phyloP scores from a whole-genome alignment of 495 filamentous ascomycete species.

The Penicillium daleae region DNA sequence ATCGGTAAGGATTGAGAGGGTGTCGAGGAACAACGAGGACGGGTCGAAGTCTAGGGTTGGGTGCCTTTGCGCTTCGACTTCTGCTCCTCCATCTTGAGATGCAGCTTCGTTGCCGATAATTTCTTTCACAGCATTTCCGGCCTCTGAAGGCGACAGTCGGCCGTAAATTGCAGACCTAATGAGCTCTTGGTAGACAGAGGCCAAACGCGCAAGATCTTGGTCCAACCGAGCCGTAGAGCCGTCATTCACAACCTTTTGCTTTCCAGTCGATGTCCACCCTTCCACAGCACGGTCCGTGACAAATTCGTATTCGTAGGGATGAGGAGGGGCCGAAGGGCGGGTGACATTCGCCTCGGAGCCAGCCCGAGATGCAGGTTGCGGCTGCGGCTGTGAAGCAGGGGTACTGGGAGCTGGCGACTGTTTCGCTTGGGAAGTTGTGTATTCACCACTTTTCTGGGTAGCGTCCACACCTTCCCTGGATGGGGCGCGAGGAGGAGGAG shows the following conservation, averaged over 20 bases:
- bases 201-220: slow-evolving; percentile 66
- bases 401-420: slow-evolving; percentile 36
- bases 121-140: slow-evolving; percentile 72
- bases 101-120: slow-evolving; percentile 64
- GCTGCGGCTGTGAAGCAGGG: slow-evolving; percentile 30
- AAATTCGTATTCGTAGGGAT: slow-evolving; percentile 60
- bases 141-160: slow-evolving; percentile 65
- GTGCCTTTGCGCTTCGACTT: slow-evolving; percentile 31
- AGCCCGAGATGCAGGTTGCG: slow-evolving; percentile 24
- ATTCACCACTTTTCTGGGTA: slow-evolving; percentile 31
- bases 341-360: slow-evolving; percentile 22
- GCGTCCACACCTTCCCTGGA: slow-evolving; percentile 31
- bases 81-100: slow-evolving; percentile 44
- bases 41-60: slow-evolving; percentile 55
- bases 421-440: slow-evolving; percentile 22
- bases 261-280: slow-evolving; percentile 55
- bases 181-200: slow-evolving; percentile 82
- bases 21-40: slow-evolving; percentile 78
- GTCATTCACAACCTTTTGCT: slow-evolving; percentile 47
- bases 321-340: slow-evolving; percentile 28
- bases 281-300: slow-evolving; percentile 53
- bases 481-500: slow-evolving; percentile 40
- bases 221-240: slow-evolving; percentile 59
- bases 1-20: slow-evolving; percentile 70
- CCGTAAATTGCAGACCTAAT: slow-evolving; percentile 70